Percentiles rank a stretch among this genome's conserved stretches.
Evolutionary conservation across 23 red algal species (phyloP).

Genomic region (Gracilaria gracilis): DNA sequence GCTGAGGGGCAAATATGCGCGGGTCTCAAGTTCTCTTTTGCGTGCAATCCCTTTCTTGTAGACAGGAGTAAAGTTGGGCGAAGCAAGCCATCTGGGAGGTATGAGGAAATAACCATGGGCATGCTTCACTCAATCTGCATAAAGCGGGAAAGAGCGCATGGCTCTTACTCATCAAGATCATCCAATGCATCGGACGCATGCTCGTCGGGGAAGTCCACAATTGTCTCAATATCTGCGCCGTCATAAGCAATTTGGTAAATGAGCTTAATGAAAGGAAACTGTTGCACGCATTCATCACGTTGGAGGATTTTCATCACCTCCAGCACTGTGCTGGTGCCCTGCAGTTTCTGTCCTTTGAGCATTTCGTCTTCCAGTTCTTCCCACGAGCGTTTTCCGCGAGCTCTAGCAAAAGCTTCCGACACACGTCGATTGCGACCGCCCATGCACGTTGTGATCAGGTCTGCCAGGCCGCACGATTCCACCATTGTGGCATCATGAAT

Average conservation of each 20-base stretch:
- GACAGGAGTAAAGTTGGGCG: not conserved
- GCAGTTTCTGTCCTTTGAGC: conserved; percentile 94
- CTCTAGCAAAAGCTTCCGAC: conserved; percentile 79
- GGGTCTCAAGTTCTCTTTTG: not conserved
- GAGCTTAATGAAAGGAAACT: conserved; percentile 83
- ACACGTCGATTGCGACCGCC: conserved; percentile 88
- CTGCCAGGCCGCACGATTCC: conserved; percentile 89
- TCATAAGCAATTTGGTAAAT: conserved; percentile 86
- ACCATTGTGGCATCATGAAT: conserved; percentile 79
- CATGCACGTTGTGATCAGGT: conserved; percentile 94
- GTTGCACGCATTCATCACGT: conserved; percentile 62
- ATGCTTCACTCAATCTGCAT: not conserved
- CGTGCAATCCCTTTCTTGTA: not conserved
- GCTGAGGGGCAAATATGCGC: not conserved
- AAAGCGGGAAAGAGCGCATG: not conserved
- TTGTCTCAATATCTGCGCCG: conserved; percentile 40
- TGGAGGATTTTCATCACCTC: conserved; percentile 86
- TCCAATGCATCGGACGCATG: conserved; percentile 33
- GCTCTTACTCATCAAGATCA: not conserved
- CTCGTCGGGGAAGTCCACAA: conserved; percentile 77
- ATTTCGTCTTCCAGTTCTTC: conserved; percentile 88
- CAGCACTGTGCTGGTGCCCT: conserved; percentile 87
- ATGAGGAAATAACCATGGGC: not conserved
- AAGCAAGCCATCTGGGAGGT: not conserved
- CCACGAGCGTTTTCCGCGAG: conserved; percentile 64